Evolutionary conservation across 148 eudicot genomes (phyloP).

Genomic region (Vaccinium vitisidaea): DNA sequence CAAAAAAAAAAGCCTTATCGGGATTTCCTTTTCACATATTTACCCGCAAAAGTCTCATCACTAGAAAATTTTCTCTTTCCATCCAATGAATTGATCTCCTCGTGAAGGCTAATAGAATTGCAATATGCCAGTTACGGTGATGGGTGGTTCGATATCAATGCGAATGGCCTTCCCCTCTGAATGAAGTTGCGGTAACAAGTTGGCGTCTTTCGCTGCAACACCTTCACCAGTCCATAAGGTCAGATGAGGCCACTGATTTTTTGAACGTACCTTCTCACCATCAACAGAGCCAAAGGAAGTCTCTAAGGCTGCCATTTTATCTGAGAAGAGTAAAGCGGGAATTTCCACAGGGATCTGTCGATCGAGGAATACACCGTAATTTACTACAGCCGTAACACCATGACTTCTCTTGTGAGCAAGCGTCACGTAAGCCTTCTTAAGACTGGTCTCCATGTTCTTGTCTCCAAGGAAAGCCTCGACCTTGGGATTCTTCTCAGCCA

Average conservation of each 20-base stretch:
- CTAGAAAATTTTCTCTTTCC: neutral
- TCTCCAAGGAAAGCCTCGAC: slow-evolving; percentile 48
- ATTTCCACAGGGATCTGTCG: slow-evolving; percentile 58
- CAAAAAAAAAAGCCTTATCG: neutral
- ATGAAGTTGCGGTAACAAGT: slow-evolving; percentile 52
- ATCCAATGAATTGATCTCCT: neutral
- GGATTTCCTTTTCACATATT: neutral
- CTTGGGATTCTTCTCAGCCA: slow-evolving; percentile 46
- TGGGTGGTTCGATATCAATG: slow-evolving; percentile 67
- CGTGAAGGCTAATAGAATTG: slow-evolving; percentile 44
- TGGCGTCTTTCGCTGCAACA: slow-evolving; percentile 72
- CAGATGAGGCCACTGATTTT: slow-evolving; percentile 86
- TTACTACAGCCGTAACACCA: slow-evolving; percentile 86
- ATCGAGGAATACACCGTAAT: slow-evolving; percentile 54
- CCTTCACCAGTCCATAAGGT: slow-evolving; percentile 84
- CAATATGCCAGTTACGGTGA: slow-evolving; percentile 46
- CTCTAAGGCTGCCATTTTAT: slow-evolving; percentile 79
- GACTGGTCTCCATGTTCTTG: slow-evolving; percentile 41
- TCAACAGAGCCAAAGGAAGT: slow-evolving; percentile 66
- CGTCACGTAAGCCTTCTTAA: slow-evolving; percentile 72
- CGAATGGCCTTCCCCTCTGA: slow-evolving; percentile 68
- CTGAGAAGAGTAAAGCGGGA: slow-evolving; percentile 62
- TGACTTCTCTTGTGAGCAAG: slow-evolving; percentile 93
- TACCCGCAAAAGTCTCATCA: neutral
- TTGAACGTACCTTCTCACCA: slow-evolving; percentile 60